Base-by-base conservation (phyloP, 2,329 filamentous ascomycete species). In the Basipetospora chlamydospora region DNA sequence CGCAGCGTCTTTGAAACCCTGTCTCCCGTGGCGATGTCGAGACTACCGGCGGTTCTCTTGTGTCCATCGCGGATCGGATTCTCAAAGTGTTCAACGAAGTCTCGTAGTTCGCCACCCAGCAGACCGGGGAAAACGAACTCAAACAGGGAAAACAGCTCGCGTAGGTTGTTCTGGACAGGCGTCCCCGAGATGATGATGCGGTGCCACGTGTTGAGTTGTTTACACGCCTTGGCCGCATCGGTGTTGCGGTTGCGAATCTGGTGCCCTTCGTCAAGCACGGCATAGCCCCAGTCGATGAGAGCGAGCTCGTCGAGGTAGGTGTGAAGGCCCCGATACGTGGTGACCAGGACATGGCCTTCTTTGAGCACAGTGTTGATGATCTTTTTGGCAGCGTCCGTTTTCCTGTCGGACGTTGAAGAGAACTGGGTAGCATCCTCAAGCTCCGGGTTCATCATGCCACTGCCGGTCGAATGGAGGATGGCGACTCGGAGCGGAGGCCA, bases 401-500 rank as follows among this genome's bases (percentile, higher is more conserved):
- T 66, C 22, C 37, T 73, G 76, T 26, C 49, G 42, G 5, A 55
- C 55, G 29, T 51, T 53, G 39, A 46, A 49, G 13, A 51, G 48
- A 13, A 55, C 39, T 3, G 55, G 54, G 44, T 49, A 53, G 30
- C 46, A 46, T 72, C 57, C 55, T 75, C 59, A 49, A 74, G 54
- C 56, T 77, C 60, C n/a, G 92, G 64, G 44, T 93, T 86, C 37
- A 95, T 63, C 88, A 98, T 96, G 13, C 90, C 92, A 53, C 86
- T 96, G 3, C 90, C 90, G 4, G 90, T 95, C 1, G 85, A 85
- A 53, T 98, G 90, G 33, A 98, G 56, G 42, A 98, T 96, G 0
- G 87, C 93, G 5, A 98, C 90, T 28, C 92, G 74, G 22, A 98
- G 64, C n/a, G 90, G 80, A n/a, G 90, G 90, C 92, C 92, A 98